phyloP scores from a whole-genome alignment of 805 yeast species.

The Zygosaccharomyces rouxii region DNA sequence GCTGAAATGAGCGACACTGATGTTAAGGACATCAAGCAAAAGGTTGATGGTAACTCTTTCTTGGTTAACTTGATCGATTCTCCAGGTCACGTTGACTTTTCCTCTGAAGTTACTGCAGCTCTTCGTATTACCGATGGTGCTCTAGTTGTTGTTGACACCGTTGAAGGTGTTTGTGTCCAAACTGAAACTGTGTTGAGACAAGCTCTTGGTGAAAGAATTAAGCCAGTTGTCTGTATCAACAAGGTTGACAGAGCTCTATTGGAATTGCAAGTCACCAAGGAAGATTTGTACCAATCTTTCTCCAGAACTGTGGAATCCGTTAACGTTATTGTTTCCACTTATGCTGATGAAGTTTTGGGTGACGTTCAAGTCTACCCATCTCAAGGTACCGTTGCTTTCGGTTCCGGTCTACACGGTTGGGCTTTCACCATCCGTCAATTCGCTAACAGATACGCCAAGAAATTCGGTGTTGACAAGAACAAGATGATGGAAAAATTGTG shows the following conservation, averaged over 20 bases:
- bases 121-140: conserved; percentile 99
- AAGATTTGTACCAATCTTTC: conserved; percentile 97
- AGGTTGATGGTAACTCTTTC: conserved; percentile 85
- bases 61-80: conserved; percentile 98
- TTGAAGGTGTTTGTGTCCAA: conserved; percentile 99
- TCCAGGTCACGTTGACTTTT: conserved; percentile 99
- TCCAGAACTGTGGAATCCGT: conserved; percentile 99
- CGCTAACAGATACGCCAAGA: conserved; percentile 96
- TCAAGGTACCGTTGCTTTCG: conserved; percentile 98
- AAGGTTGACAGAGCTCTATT: conserved; percentile 99
- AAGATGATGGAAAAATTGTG: conserved; percentile 99
- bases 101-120: conserved; percentile 99
- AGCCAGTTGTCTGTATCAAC: conserved; percentile 98
- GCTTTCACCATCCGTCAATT: conserved; percentile 99
- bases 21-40: conserved; percentile 85
- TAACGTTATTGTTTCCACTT: conserved; percentile 95
- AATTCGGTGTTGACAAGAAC: conserved; percentile 96
- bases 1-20: conserved; percentile 77
- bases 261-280: conserved; percentile 98
- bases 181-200: conserved; percentile 99
- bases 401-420: conserved; percentile 99
- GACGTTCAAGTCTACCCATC: conserved; percentile 99
- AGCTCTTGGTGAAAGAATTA: conserved; percentile 98
- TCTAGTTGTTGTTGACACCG: conserved; percentile 97
- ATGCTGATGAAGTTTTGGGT: conserved; percentile 85